phyloP scores from a whole-genome alignment of 768 basidiomycete species.

The Mycena haematopus region DNA sequence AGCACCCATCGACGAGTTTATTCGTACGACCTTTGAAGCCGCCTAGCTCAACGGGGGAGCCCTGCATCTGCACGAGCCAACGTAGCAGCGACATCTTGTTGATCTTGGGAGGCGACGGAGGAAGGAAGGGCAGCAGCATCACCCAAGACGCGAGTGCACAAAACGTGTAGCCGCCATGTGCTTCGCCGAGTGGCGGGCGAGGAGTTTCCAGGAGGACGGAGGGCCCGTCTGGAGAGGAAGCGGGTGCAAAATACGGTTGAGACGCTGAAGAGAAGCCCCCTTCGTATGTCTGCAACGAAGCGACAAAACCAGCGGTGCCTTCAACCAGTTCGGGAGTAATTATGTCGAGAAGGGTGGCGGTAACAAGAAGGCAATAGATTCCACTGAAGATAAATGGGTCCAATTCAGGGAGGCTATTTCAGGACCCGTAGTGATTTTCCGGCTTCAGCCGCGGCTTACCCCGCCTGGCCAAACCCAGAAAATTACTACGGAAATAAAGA shows the following conservation, averaged over 20 bases:
- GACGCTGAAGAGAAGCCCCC: slow-evolving; percentile 90
- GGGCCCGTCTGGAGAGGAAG: slow-evolving; percentile 16
- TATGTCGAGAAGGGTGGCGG: slow-evolving; percentile 83
- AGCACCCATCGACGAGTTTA: slow-evolving; percentile 99
- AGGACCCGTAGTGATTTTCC: not conserved
- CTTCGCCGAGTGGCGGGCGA: slow-evolving; percentile 88
- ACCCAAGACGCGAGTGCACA: slow-evolving; percentile 89
- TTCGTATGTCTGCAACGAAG: slow-evolving; percentile 95
- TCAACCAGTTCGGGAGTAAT: slow-evolving; percentile 87
- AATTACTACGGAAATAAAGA: not conserved
- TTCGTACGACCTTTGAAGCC: slow-evolving; percentile 95
- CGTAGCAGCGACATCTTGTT: slow-evolving; percentile 68
- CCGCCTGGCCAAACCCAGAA: too few relatives aligned
- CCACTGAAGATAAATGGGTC: slow-evolving; percentile 59
- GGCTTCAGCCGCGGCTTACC: too few relatives aligned
- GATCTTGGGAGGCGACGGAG: slow-evolving; percentile 29
- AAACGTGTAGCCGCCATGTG: slow-evolving; percentile 97
- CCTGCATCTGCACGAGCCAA: slow-evolving; percentile 91
- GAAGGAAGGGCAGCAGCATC: slow-evolving; percentile 67
- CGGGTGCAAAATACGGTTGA: slow-evolving; percentile 64
- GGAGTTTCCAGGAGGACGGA: slow-evolving; percentile 47
- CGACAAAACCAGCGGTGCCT: slow-evolving; percentile 80
- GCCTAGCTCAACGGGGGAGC: slow-evolving; percentile 79
- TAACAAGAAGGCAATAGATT: slow-evolving; percentile 88
- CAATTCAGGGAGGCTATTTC: not conserved